Evolutionary conservation across 2,329 filamentous ascomycete genomes (phyloP), one percentile per base, ranked within the genome.

Genomic region (Colletotrichum cuscutae): DNA sequence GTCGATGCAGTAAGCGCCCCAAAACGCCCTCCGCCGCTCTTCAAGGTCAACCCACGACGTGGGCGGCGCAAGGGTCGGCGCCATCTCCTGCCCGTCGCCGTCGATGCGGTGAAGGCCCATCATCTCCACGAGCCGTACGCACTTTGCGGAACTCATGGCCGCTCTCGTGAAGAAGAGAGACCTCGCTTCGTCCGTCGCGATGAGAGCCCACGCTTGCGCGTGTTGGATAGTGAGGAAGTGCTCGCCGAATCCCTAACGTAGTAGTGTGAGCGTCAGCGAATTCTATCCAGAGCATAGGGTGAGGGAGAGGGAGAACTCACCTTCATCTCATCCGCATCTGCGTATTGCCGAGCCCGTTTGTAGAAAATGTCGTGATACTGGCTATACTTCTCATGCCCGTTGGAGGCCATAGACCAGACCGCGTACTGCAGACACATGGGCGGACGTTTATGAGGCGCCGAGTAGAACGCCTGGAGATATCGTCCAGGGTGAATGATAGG

Each of bases 31-130:
- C 71, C 96, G 89, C 64, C 95, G 88, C 81, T 98, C 95, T 72
- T 89, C 87, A 24, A 86, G 75, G 74, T 98, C 96, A 1, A 90
- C 91, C 94, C 94, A 97, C 78, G 95, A 94, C 76, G 89, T 89
- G 0, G 95, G 87, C 1, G 94, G 92, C 4, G 90, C 86, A 8
- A 98, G 79, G 56, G 92, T 93, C 67, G 95, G 93, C 75, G 95
- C 94, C 53, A 94, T 89, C 68, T 93, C 90, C 13, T 91, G 80
- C 0, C 87, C 87, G 1, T 84, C 82, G 5, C 90, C 90, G 79
- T 97, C 95, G 49, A 97, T 81, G 30, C 92, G 89, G 81, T 97
- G 93, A 46, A 98, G 85, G 1, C 95, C 94, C 89, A 98, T 93
- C 88, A 98, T 97, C 72, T 95, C 89, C 5, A 89, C 88, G 61